A percentile compares a stretch with the other conserved stretches of the same genome.
Evolutionary conservation across 257 asterid genomes (phyloP).

Genomic region (Plectranthus barbatus): DNA sequence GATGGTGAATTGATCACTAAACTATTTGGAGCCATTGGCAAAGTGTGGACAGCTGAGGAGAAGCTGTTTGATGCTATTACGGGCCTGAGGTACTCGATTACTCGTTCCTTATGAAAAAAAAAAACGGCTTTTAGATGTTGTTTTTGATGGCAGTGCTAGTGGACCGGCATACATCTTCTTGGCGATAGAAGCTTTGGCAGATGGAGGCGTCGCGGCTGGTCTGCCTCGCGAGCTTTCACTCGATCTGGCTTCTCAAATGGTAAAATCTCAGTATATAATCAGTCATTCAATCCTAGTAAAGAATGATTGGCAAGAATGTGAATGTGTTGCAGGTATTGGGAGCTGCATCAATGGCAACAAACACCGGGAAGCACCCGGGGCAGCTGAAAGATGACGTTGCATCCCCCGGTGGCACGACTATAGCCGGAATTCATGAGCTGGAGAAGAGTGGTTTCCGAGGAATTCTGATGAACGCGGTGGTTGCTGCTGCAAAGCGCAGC

Average conservation of each 20-base stretch:
- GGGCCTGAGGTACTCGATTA: conserved; percentile 52
- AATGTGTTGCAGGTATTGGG: conserved; percentile 63
- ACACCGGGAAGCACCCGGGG: conserved; percentile 72
- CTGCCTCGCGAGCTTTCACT: conserved; percentile 86
- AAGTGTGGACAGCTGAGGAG: conserved; percentile 91
- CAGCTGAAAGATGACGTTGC: conserved; percentile 96
- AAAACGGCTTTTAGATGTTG: background rate
- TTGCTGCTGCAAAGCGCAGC: conserved; percentile 89
- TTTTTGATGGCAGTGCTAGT: conserved; percentile 61
- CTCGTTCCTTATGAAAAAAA: background rate
- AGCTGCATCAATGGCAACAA: conserved; percentile 73
- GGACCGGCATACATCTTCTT: conserved; percentile 89
- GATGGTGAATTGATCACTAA: conserved; percentile 64
- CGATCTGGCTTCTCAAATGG: conserved; percentile 93
- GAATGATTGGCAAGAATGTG: too few species aligned
- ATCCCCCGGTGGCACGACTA: conserved; percentile 92
- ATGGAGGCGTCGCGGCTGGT: conserved; percentile 98
- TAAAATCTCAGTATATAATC: conserved; percentile 26
- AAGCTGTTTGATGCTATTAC: conserved; percentile 84
- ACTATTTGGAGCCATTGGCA: conserved; percentile 83
- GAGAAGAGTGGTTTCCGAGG: conserved; percentile 90
- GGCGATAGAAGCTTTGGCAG: conserved; percentile 98
- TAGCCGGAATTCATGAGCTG: conserved; percentile 83
- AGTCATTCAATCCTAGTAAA: too few species aligned
- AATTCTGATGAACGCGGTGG: conserved; percentile 82